Conservation (phyloP, 139 green algal species). For the Tetradesmus obliquus region DNA sequence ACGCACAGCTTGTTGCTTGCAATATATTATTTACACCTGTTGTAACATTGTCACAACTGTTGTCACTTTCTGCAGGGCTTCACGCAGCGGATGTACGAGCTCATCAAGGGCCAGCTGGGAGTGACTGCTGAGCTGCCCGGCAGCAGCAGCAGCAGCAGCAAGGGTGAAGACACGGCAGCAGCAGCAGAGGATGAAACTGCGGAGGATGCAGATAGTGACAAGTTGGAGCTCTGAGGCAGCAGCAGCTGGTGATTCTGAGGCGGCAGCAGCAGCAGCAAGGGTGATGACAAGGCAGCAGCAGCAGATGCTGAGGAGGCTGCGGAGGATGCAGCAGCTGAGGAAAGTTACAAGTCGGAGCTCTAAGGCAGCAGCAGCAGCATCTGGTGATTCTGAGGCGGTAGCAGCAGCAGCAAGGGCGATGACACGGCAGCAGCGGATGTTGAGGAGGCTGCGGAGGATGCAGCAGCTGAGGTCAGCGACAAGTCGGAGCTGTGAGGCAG, state of each 20-base stretch:
- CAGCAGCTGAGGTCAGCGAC: too few species aligned
- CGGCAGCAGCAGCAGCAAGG: background rate
- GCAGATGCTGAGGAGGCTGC: too few species aligned
- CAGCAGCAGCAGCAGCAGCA: conserved; percentile 32
- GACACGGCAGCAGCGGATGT: too few species aligned
- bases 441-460: too few species aligned
- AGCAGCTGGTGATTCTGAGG: background rate
- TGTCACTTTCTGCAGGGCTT: conserved; percentile 23
- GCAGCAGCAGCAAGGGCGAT: too few species aligned
- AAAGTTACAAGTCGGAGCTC: too few species aligned
- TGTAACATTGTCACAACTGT: background rate
- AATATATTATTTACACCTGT: background rate
- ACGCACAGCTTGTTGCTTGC: too few species aligned
- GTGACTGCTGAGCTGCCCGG: conserved; percentile 15
- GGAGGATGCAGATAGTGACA: background rate
- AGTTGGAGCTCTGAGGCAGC: background rate
- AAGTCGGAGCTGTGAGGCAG: background rate
- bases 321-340: too few species aligned
- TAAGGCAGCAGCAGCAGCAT: too few species aligned
- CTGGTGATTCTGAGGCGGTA: too few species aligned
- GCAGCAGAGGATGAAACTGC: background rate
- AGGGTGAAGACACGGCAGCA: background rate
- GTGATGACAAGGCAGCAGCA: background rate
- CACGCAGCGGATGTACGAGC: conserved; percentile 21
- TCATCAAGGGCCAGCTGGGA: conserved; percentile 32